Evolutionary conservation across 2,329 filamentous ascomycete species (phyloP).

Genomic region (Paramyrothecium roridum): DNA sequence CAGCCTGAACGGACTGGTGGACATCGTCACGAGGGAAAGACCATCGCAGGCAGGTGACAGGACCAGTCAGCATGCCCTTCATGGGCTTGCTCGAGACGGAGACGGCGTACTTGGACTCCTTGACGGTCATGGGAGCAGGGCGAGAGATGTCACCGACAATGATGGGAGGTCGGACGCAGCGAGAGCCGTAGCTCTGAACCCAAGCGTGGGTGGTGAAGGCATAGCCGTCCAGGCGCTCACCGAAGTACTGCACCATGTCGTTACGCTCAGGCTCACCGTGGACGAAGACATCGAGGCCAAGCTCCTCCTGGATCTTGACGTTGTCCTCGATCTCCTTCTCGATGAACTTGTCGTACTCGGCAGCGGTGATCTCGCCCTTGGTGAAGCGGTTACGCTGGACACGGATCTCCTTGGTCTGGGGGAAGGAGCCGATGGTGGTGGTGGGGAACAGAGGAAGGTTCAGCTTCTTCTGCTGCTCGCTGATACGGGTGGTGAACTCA

Average conservation of each 20-base stretch:
- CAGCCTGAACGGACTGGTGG: slow-evolving; percentile 97
- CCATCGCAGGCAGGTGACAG: slow-evolving; percentile 98
- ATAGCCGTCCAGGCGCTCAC: slow-evolving; percentile 94
- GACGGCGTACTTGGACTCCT: slow-evolving; percentile 99
- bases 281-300: slow-evolving; percentile 93
- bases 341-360: slow-evolving; percentile 98
- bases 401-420: slow-evolving; percentile 98
- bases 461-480: slow-evolving; percentile 86
- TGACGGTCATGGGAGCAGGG: slow-evolving; percentile 96
- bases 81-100: slow-evolving; percentile 97
- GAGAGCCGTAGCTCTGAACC: slow-evolving; percentile 98
- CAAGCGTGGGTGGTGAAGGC: slow-evolving; percentile 98
- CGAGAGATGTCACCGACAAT: slow-evolving; percentile 98
- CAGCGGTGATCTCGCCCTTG: slow-evolving; percentile 92
- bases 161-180: slow-evolving; percentile 96
- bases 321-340: slow-evolving; percentile 97
- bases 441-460: slow-evolving; percentile 96
- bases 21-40: slow-evolving; percentile 99
- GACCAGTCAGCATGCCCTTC: slow-evolving; percentile 99
- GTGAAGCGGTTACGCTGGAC: slow-evolving; percentile 96
- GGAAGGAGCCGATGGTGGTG: slow-evolving; percentile 99
- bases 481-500: slow-evolving; percentile 79
- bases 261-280: slow-evolving; percentile 99
- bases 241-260: slow-evolving; percentile 99
- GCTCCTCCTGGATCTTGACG: slow-evolving; percentile 96